These are phyloP conservation scores for Ulota crispa DNA, from an alignment of 225 moss, liverwort and hornwort species.

Conservation along the genomic window DNA sequence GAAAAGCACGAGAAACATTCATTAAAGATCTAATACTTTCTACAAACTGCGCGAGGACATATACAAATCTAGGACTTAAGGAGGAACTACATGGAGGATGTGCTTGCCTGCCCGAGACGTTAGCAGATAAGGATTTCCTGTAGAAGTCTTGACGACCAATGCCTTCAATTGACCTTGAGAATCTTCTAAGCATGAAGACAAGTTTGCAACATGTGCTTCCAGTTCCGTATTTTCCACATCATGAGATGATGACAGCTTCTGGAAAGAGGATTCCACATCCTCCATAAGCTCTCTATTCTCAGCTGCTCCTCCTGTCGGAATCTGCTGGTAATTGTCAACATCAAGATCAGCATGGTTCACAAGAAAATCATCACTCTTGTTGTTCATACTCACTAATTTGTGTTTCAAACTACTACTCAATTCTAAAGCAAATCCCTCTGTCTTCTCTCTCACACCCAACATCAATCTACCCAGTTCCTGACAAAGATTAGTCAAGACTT, in stretches of 20 bases:
- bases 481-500: conserved; percentile 33
- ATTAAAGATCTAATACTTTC: background rate
- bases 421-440: conserved; percentile 28
- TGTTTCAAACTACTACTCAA: conserved; percentile 27
- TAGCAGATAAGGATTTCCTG: conserved; percentile 29
- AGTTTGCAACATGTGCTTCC: conserved; percentile 34
- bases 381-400: conserved; percentile 19
- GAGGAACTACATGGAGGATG: background rate
- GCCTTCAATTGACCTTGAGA: conserved; percentile 40
- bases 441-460: conserved; percentile 34
- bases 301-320: background rate
- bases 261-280: conserved; percentile 12
- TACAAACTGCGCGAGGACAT: background rate
- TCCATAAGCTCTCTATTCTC: conserved; percentile 11
- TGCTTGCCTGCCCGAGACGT: conserved; percentile 32
- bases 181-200: conserved; percentile 38
- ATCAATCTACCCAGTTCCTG: conserved; percentile 34
- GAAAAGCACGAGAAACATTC: background rate
- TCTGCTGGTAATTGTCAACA: conserved; percentile 25
- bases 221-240: conserved; percentile 21
- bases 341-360: conserved; percentile 9
- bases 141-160: conserved; percentile 34
- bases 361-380: background rate
- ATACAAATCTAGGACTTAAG: background rate
- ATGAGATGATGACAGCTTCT: conserved; percentile 13